These are phyloP conservation scores for Cercospora sp. DNA, from an alignment of 2,329 filamentous ascomycete species.

Conservation along the genomic window DNA sequence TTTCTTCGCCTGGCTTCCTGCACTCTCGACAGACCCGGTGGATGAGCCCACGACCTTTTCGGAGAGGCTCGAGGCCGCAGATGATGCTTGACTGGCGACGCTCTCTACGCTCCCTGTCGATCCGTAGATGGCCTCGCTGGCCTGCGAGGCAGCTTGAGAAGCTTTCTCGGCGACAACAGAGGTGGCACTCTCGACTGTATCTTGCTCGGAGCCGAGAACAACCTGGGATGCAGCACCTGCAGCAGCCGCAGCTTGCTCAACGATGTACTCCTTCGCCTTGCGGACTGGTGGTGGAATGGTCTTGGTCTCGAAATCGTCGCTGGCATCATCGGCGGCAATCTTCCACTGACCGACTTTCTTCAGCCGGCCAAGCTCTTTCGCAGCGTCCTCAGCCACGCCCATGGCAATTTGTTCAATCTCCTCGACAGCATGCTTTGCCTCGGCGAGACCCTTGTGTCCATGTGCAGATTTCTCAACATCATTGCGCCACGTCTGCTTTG, in stretches of 20 bases:
- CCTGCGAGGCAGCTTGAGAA: slow-evolving; percentile 34
- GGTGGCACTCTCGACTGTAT: slow-evolving; percentile 40
- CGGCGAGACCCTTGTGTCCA: slow-evolving; percentile 65
- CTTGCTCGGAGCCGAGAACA: slow-evolving; percentile 40
- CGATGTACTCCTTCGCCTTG: slow-evolving; percentile 46
- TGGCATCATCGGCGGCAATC: slow-evolving; percentile 69
- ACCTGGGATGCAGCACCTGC: slow-evolving; percentile 37
- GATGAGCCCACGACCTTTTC: slow-evolving; percentile 28
- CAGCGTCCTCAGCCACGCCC: slow-evolving; percentile 73
- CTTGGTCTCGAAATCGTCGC: slow-evolving; percentile 75
- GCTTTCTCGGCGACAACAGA: slow-evolving; percentile 35
- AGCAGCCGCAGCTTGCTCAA: slow-evolving; percentile 33
- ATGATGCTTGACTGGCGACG: slow-evolving; percentile 53
- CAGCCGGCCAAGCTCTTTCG: slow-evolving; percentile 74
- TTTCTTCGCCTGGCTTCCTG: slow-evolving; percentile 53
- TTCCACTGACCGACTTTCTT: slow-evolving; percentile 88
- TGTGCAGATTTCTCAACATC: slow-evolving; percentile 77
- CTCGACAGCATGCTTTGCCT: slow-evolving; percentile 66
- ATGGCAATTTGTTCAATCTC: slow-evolving; percentile 78
- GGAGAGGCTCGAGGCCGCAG: slow-evolving; percentile 17
- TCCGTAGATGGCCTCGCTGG: slow-evolving; percentile 31
- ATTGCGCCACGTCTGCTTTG: slow-evolving; percentile 79
- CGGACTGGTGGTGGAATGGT: slow-evolving; percentile 58
- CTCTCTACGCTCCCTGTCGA: slow-evolving; percentile 53
- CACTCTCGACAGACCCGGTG: slow-evolving; percentile 53